Evolutionary conservation across 495 filamentous ascomycete genomes (phyloP).

Genomic region (Schizothecium vesticola): DNA sequence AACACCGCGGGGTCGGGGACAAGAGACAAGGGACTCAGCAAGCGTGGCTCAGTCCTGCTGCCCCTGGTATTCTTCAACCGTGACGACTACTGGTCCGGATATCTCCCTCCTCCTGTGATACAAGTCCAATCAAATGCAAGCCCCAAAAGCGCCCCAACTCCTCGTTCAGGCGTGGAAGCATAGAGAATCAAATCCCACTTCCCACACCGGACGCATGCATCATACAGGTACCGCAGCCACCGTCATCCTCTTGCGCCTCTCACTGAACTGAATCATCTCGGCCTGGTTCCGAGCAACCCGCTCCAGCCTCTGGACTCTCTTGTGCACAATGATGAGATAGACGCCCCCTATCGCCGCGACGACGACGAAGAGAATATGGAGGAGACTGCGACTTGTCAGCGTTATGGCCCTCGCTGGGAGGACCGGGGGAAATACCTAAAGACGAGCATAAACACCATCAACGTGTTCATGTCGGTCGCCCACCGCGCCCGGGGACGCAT

Average conservation of each 20-base stretch:
- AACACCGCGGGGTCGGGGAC: not conserved
- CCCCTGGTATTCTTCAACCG: not conserved
- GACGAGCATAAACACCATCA: constrained; percentile 29
- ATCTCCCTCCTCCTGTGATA: not conserved
- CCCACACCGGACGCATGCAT: not conserved
- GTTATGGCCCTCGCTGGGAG: not conserved
- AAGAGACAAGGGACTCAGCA: not conserved
- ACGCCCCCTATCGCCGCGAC: constrained; percentile 16
- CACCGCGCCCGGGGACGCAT: constrained; percentile 3
- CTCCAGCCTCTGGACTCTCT: not conserved
- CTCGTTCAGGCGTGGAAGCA: not conserved
- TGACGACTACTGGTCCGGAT: too few relatives aligned
- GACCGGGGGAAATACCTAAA: constrained; percentile 14
- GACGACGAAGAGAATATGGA: constrained; percentile 21
- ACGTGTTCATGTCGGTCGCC: constrained; percentile 18
- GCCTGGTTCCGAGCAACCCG: constrained; percentile 13
- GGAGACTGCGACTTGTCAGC: constrained; percentile 4
- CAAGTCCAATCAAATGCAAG: not conserved
- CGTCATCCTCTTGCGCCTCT: constrained; percentile 8
- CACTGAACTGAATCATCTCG: constrained; percentile 20
- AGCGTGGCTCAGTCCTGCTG: not conserved
- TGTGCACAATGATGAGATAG: constrained; percentile 2
- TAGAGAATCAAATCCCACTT: not conserved
- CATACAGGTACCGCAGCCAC: not conserved
- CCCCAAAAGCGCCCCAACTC: not conserved